Conservation (phyloP, 2,329 filamentous ascomycete species). For the Xylariaceae sp. region DNA sequence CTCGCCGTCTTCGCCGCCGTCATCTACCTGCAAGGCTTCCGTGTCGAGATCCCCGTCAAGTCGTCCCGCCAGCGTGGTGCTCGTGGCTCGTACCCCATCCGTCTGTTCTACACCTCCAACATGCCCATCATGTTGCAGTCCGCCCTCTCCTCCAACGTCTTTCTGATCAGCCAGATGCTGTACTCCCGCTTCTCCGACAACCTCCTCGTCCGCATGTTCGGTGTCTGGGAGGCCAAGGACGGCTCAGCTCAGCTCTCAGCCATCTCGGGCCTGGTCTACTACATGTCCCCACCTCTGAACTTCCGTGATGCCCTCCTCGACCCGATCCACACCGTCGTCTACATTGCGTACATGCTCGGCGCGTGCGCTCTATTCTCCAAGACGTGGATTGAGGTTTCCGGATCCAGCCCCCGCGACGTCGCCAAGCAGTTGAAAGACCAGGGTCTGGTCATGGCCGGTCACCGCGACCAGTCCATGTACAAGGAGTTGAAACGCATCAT, state of each 20-base stretch:
- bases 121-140: conserved; percentile 99
- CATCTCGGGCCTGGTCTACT: conserved; percentile 92
- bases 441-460: conserved; percentile 97
- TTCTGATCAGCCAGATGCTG: conserved; percentile 98
- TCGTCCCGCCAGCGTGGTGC: conserved; percentile 98
- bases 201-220: conserved; percentile 93
- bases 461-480: conserved; percentile 99
- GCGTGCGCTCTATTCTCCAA: conserved; percentile 99
- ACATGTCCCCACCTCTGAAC: conserved; percentile 98
- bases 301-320: conserved; percentile 96
- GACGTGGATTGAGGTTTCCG: conserved; percentile 99
- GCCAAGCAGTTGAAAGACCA: conserved; percentile 99
- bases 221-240: conserved; percentile 97
- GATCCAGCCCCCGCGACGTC: conserved; percentile 94
- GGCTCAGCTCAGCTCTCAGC: conserved; percentile 94
- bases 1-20: conserved; percentile 92
- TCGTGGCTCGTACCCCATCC: conserved; percentile 95
- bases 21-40: conserved; percentile 99
- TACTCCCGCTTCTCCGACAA: conserved; percentile 99
- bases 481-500: conserved; percentile 99
- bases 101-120: conserved; percentile 99
- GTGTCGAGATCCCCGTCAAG: conserved; percentile 99
- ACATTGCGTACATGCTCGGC: conserved; percentile 96
- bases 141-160: conserved; percentile 96
- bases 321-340: conserved; percentile 92